Conservation (phyloP, 2,329 filamentous ascomycete genomes). For the Emericellopsis cladophorae region DNA sequence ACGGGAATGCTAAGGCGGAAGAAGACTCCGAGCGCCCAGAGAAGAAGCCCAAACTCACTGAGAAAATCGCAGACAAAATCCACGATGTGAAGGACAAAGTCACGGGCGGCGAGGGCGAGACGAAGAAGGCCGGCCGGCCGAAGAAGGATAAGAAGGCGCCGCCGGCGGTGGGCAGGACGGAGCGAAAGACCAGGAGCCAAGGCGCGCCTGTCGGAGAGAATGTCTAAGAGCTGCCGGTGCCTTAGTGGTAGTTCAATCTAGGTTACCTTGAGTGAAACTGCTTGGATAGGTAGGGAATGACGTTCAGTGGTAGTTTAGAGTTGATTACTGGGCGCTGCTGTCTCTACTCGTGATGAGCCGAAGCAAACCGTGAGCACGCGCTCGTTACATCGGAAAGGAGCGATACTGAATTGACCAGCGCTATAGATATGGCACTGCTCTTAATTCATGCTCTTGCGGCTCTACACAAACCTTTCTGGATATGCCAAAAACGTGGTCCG, state of each 20-base stretch:
- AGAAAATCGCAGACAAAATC: slow-evolving; percentile 25
- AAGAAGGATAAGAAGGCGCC: slow-evolving; percentile 24
- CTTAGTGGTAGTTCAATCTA: background rate
- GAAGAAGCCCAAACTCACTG: slow-evolving; percentile 14
- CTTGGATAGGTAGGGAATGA: background rate
- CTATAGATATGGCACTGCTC: no score
- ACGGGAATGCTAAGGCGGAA: slow-evolving; percentile 6
- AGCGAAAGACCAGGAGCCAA: slow-evolving; percentile 29
- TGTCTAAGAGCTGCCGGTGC: background rate
- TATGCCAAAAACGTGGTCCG: no score
- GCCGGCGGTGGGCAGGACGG: slow-evolving; percentile 19
- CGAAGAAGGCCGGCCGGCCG: slow-evolving; percentile 15
- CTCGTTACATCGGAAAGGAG: no score
- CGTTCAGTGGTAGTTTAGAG: no score
- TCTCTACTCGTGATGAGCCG: no score
- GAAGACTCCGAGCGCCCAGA: slow-evolving; percentile 1
- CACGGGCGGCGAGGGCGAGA: slow-evolving; percentile 2
- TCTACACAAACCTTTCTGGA: no score
- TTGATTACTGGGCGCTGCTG: no score
- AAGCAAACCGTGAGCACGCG: no score
- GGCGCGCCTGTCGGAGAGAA: slow-evolving; percentile 12
- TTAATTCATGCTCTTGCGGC: no score
- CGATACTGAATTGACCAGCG: no score
- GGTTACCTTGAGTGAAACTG: background rate
- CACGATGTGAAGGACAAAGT: slow-evolving; percentile 13